Conservation (phyloP, 2,329 filamentous ascomycete genomes). For the Fusarium ambrosium region DNA sequence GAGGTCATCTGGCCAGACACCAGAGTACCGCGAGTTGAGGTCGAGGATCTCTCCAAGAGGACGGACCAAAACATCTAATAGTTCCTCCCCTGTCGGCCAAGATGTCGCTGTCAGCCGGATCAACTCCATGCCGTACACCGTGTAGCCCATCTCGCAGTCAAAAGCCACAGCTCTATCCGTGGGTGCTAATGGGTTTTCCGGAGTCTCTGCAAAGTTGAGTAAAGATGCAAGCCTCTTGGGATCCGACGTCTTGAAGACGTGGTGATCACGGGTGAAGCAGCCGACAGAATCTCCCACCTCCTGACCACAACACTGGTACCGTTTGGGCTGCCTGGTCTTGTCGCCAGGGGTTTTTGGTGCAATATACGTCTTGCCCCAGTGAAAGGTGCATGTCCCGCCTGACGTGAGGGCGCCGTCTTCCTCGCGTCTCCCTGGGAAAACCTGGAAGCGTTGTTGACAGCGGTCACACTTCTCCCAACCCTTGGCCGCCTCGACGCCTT, state of each 20-base stretch:
- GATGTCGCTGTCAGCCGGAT: constrained; percentile 89
- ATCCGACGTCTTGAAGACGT: constrained; percentile 90
- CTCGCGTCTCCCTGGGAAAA: constrained; percentile 86
- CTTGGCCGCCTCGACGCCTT: constrained; percentile 74
- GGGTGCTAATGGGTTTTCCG: constrained; percentile 68
- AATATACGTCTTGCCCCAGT: constrained; percentile 79
- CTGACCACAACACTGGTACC: constrained; percentile 85
- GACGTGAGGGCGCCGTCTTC: constrained; percentile 82
- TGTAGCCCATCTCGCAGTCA: constrained; percentile 99
- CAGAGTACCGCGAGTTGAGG: constrained; percentile 92
- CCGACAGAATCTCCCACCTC: constrained; percentile 78
- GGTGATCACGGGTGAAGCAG: constrained; percentile 77
- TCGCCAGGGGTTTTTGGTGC: constrained; percentile 70
- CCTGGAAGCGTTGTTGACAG: constrained; percentile 87
- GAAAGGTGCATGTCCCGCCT: constrained; percentile 83
- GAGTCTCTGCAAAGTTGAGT: constrained; percentile 85
- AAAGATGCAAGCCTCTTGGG: constrained; percentile 81
- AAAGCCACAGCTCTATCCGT: constrained; percentile 79
- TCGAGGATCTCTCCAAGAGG: constrained; percentile 89
- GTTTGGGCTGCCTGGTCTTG: constrained; percentile 68
- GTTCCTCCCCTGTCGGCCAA: constrained; percentile 81
- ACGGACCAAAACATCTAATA: constrained; percentile 88
- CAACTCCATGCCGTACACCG: constrained; percentile 87
- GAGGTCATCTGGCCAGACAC: constrained; percentile 84
- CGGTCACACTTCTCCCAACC: constrained; percentile 93